A percentile compares a stretch with the other conserved stretches of the same genome.
Conservation (phyloP, 2,329 filamentous ascomycete genomes). For the Beauveria sp. region DNA sequence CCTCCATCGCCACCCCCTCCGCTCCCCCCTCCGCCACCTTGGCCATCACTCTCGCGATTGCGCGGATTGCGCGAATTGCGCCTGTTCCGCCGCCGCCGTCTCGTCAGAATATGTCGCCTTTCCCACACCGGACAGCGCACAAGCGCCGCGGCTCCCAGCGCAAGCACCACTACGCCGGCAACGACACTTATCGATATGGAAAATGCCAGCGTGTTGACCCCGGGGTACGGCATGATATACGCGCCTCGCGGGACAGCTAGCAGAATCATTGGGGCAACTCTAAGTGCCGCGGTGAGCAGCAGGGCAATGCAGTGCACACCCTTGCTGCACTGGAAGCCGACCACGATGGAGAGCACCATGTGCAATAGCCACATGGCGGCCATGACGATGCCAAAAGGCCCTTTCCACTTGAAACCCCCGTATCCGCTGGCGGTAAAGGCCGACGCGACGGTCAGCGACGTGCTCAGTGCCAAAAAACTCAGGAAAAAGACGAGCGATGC, state of each 20-base stretch:
- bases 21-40: neutral
- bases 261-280: constrained; percentile 5
- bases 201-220: neutral
- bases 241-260: neutral
- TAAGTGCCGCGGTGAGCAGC: neutral
- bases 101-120: neutral
- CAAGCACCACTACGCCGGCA: neutral
- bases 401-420: neutral
- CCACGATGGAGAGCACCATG: neutral
- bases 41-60: neutral
- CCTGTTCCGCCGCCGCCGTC: neutral
- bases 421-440: neutral
- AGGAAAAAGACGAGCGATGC: neutral
- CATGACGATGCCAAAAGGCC: constrained; percentile 3
- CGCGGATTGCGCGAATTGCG: neutral
- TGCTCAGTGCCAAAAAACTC: neutral
- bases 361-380: constrained; percentile 1
- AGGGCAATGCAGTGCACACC: constrained; percentile 3
- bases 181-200: neutral
- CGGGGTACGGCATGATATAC: neutral
- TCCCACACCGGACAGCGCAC: constrained; percentile 3
- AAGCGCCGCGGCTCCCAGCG: neutral
- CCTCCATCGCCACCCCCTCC: neutral
- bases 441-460: neutral
- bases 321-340: constrained; percentile 2